Evolutionary conservation across 2,329 filamentous ascomycete species (phyloP), one percentile per base, ranked within the genome.

Genomic region (Diaporthe batatas): DNA sequence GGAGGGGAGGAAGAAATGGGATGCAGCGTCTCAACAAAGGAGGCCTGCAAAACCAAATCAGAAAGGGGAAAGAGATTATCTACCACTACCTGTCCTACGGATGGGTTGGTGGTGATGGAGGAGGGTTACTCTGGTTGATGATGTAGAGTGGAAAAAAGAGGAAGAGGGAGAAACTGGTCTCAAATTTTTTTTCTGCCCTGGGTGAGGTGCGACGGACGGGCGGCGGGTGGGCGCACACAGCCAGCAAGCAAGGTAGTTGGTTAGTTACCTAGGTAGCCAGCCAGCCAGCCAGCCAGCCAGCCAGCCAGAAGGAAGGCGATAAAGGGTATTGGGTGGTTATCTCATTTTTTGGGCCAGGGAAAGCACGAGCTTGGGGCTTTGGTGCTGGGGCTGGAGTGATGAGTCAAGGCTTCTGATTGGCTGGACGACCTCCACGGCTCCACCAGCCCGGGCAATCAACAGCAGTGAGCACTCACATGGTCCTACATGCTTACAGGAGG

Each of bases 31-130:
- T 62, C 68, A 59, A 67, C 34, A 25, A 62, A 39, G 49, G 73
- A 74, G 68, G 68, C 72, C 59, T 74, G 69, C 68, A 74, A 64
- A 59, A 68, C 65, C 73, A 59, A 71, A 71, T 72, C 49, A 62
- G 70, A 73, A 71, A 36, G 55, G 64, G 65, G 53, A 73, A 29
- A 72, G 21, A 29, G 68, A 74, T 69, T 58, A 72, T 73, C 68
- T 71, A 70, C 71, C 73, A 74, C 72, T 57, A 69, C 71, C 74
- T 71, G 55, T 72, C 72, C 73, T 70, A 49, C 65, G 73, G 71
- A 73, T 54, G 47, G 62, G 65, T 59, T 70, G 74, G 72, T 74
- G 69, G 73, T 72, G 74, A 75, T 75, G 71, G 59, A 53, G 71
- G 67, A 73, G 59, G 67, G 72, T 70, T 70, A 71, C 71, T 71